Evolutionary conservation across 495 filamentous ascomycete genomes (phyloP).

Genomic region (Daldinia bambusicola): DNA sequence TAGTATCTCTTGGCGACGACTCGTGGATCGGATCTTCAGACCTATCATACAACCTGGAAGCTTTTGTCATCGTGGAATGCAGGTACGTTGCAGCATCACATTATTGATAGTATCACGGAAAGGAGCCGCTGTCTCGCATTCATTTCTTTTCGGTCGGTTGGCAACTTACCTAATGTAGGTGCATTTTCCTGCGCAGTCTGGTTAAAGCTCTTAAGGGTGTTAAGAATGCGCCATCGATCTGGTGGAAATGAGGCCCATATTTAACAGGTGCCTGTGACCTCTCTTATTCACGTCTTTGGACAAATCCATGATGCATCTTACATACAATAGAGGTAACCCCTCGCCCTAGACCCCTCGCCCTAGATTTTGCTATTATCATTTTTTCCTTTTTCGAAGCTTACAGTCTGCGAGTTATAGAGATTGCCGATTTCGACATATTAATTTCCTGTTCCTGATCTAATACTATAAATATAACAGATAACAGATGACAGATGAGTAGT

Average conservation of each 20-base stretch:
- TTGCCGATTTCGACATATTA: not conserved
- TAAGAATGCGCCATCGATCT: not conserved
- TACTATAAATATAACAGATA: not conserved
- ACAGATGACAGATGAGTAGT: too few relatives aligned
- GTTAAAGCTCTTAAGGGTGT: conserved; percentile 3
- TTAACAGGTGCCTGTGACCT: not conserved
- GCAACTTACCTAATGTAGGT: not conserved
- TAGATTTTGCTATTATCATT: too few relatives aligned
- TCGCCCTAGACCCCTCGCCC: too few relatives aligned
- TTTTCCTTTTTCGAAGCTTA: too few relatives aligned
- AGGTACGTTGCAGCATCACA: not conserved
- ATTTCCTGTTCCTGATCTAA: not conserved
- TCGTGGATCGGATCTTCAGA: not conserved
- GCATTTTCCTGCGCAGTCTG: not conserved
- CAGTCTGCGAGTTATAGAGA: not conserved
- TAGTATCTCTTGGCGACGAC: not conserved
- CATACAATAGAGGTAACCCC: not conserved
- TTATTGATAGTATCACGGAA: conserved; percentile 4
- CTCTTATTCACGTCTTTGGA: not conserved
- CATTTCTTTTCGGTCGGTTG: conserved; percentile 10
- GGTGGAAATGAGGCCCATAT: not conserved
- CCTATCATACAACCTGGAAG: not conserved
- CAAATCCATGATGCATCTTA: not conserved
- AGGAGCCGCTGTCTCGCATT: not conserved
- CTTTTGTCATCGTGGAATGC: not conserved